These are phyloP conservation scores for Nepenthes mirabilis DNA, from an alignment of 148 eudicot genomes.

Conservation along the genomic window DNA sequence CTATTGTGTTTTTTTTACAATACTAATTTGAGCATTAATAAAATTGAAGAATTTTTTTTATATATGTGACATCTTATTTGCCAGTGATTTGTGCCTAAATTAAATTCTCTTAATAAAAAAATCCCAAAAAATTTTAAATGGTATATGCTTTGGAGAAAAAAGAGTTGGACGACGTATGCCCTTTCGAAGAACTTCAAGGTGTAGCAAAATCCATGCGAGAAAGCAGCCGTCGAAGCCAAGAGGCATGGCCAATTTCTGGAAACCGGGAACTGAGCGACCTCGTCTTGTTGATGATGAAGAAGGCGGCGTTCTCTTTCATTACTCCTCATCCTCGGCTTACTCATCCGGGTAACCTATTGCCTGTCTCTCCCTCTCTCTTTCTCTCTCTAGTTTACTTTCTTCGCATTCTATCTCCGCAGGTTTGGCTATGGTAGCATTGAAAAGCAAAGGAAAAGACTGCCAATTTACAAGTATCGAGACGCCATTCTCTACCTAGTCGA, in stretches of 20 bases:
- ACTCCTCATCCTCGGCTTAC: slow-evolving; percentile 28
- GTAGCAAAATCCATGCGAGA: no score
- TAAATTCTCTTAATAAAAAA: no score
- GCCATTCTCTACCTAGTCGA: slow-evolving; percentile 77
- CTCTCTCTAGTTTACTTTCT: not conserved
- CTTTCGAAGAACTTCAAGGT: no score
- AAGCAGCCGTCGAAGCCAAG: no score
- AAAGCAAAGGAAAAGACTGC: slow-evolving; percentile 70
- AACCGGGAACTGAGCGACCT: slow-evolving; percentile 88
- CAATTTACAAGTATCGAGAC: slow-evolving; percentile 57
- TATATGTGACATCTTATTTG: no score
- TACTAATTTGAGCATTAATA: no score
- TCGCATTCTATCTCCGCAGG: slow-evolving; percentile 7
- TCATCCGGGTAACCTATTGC: slow-evolving; percentile 26
- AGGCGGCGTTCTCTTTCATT: slow-evolving; percentile 59
- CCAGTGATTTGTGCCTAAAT: no score
- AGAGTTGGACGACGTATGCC: no score
- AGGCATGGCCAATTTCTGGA: slow-evolving; percentile 78
- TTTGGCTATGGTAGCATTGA: slow-evolving; percentile 52
- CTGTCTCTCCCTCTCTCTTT: not conserved
- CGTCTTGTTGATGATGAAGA: slow-evolving; percentile 84
- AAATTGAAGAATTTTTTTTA: no score
- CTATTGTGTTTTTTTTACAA: no score
- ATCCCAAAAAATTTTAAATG: no score
- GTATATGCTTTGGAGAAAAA: no score